Base-by-base conservation (phyloP, 768 basidiomycete genomes). In the Termitomyces sp. region DNA sequence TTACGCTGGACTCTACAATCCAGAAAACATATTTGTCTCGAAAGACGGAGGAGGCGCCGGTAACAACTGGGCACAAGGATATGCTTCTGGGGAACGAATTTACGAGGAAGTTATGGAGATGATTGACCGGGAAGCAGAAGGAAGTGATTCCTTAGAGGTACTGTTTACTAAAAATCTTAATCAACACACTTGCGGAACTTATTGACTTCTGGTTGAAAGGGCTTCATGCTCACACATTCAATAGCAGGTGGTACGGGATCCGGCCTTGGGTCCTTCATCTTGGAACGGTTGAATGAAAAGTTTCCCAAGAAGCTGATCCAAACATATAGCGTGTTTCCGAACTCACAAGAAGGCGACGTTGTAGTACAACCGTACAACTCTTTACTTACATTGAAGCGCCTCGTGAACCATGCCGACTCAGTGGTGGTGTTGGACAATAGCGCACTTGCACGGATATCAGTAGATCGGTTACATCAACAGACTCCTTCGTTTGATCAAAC, bases 291-390 rank as follows among this genome's bases (percentile, higher is more conserved):
- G 43, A 96, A 95, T 72, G 97, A 99, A 74, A 91, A 90, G 67
- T 99, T 98, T 69, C 97, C 97, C 0, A 99, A 99, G 77, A 99
- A 99, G 72, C 83, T 98, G 57, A 95, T 98, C 46, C 97, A 99
- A 68, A 99, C 97, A 5, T 98, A 99, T 72, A 98, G 95, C 44
- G 96, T 99, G 56, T 99, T 99, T 63, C 97, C 97, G 2, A 94
- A 96, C 64, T 85, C 88, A 12, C 85, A 90, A 62, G 94, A 96
- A 64, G 87, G 91, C 36, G 97, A 98, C 64, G 95, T 99, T 56
- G 95, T 99, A 53, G 97, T 99, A 6, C 97, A 98, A 67, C 97
- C 97, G 5, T 99, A 99, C 74, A 99, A 99, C 71, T 93, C 93
- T 1, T 71, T 99, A 50, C 78, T 98, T 18, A 93, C 97, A 2